phyloP scores from a whole-genome alignment of 306 rosid species.

The Cicer pinnatifidum region DNA sequence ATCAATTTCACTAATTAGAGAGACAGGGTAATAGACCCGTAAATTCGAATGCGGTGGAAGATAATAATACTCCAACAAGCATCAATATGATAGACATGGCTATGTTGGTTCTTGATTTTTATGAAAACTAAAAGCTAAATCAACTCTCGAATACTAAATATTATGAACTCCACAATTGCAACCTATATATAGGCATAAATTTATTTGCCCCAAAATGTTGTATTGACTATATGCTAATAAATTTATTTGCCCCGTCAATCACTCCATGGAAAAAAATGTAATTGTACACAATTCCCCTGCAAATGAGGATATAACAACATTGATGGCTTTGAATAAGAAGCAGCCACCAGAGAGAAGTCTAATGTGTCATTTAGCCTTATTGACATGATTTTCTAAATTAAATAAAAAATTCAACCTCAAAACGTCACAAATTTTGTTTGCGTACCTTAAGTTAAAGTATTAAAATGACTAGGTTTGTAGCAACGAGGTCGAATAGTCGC shows the following conservation, averaged over 20 bases:
- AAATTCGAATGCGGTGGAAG: slow-evolving; percentile 7
- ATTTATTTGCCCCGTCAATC: slow-evolving; percentile 41
- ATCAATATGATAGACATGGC: slow-evolving; percentile 39
- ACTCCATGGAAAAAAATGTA: slow-evolving; percentile 24
- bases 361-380: slow-evolving; percentile 17
- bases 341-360: background rate
- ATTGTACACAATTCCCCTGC: background rate
- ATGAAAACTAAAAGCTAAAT: background rate
- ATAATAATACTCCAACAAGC: slow-evolving; percentile 41
- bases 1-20: background rate
- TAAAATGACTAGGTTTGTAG: background rate
- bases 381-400: background rate
- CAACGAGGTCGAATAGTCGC: slow-evolving; percentile 5
- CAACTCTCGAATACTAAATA: background rate
- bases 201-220: background rate
- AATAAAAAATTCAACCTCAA: slow-evolving; percentile 1
- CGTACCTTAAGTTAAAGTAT: background rate
- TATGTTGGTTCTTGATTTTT: background rate
- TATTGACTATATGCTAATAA: background rate
- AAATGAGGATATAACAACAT: background rate
- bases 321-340: slow-evolving; percentile 29
- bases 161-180: background rate
- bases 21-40: slow-evolving; percentile 14
- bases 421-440: slow-evolving; percentile 8
- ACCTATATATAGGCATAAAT: slow-evolving; percentile 18